phyloP scores from a whole-genome alignment of 1,284 basidiomycete species.

The Pascua guehoae region DNA sequence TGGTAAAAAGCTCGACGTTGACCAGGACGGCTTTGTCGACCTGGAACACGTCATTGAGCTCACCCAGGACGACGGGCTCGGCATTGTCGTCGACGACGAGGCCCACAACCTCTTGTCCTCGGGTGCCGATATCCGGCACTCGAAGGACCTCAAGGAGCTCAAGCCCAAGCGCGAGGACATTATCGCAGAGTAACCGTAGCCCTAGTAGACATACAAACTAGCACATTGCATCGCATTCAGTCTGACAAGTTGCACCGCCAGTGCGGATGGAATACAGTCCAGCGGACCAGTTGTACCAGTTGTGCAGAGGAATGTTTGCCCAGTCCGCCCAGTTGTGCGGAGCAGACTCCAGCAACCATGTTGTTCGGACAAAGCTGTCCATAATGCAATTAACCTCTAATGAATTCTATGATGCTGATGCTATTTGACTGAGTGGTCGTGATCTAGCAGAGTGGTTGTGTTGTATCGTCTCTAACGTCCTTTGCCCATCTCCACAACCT shows the following conservation, averaged over 20 bases:
- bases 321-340: too few species aligned
- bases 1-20: slow-evolving; percentile 90
- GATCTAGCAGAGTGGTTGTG: too few species aligned
- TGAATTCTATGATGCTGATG: too few species aligned
- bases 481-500: too few species aligned
- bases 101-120: slow-evolving; percentile 43
- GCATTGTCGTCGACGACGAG: slow-evolving; percentile 45
- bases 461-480: too few species aligned
- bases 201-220: background rate
- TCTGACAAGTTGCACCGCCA: background rate
- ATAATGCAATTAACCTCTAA: too few species aligned
- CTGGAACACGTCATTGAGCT: slow-evolving; percentile 51
- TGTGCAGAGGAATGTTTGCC: too few species aligned
- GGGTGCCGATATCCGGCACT: slow-evolving; percentile 46
- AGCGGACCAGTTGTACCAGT: too few species aligned
- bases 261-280: too few species aligned
- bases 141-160: slow-evolving; percentile 41
- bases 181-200: slow-evolving; percentile 41
- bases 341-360: too few species aligned
- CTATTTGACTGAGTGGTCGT: too few species aligned
- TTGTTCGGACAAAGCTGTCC: too few species aligned
- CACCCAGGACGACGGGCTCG: slow-evolving; percentile 49
- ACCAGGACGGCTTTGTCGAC: slow-evolving; percentile 86
- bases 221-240: slow-evolving; percentile 5
- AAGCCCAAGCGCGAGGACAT: slow-evolving; percentile 50